Conservation (phyloP, 495 filamentous ascomycete species). For the Astrocystis sublimbata region DNA sequence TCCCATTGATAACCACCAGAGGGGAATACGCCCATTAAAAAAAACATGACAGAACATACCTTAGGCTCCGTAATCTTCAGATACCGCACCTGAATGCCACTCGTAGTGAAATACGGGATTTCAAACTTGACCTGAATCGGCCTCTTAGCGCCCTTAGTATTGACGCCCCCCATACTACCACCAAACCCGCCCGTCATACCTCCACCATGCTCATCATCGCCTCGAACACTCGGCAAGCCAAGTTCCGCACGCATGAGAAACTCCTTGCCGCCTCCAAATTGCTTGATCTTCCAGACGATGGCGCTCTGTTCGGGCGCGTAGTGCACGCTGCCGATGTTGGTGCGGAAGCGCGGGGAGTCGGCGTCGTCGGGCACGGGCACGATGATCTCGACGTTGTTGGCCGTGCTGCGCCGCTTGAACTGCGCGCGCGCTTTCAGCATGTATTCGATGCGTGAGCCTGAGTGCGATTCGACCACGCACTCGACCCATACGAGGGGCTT, state of each 20-base stretch:
- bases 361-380: conserved; percentile 98
- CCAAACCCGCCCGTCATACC: conserved; percentile 97
- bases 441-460: conserved; percentile 92
- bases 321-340: conserved; percentile 96
- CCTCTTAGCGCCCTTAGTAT: conserved; percentile 77
- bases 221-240: conserved; percentile 88
- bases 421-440: conserved; percentile 98
- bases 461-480: conserved; percentile 94
- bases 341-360: conserved; percentile 93
- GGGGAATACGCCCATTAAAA: background rate
- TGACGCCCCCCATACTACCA: conserved; percentile 86
- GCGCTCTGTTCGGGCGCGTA: conserved; percentile 97
- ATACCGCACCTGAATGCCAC: conserved; percentile 96
- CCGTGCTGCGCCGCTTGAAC: conserved; percentile 96
- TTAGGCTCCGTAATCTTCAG: conserved; percentile 99
- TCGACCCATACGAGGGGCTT: conserved; percentile 99
- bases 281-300: conserved; percentile 99
- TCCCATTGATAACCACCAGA: background rate
- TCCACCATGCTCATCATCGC: conserved; percentile 93
- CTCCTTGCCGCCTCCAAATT: conserved; percentile 97
- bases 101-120: conserved; percentile 99
- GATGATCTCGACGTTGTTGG: conserved; percentile 98
- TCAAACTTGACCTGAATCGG: conserved; percentile 99
- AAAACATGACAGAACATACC: conserved; percentile 56
- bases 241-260: conserved; percentile 99